Percentiles rank a stretch among this genome's conserved stretches.
Conservation (phyloP, 202 grass and related monocot species). For the Carex arenaria region DNA sequence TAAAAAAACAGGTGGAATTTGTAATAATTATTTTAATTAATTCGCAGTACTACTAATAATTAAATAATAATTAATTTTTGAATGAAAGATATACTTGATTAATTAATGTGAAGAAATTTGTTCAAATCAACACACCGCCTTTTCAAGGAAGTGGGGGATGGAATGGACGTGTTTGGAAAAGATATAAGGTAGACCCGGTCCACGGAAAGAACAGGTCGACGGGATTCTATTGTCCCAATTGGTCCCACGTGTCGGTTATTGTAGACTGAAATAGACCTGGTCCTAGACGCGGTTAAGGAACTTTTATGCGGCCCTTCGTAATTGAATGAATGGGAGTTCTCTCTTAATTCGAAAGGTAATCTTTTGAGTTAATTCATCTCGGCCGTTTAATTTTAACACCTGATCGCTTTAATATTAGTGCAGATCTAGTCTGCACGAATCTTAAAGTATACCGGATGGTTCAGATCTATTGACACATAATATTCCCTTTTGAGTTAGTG, state of each 20-base stretch:
- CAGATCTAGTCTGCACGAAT: no score
- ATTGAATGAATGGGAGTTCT: no score
- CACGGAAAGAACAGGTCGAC: neutral
- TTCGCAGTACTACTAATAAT: neutral
- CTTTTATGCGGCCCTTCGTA: neutral
- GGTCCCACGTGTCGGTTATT: neutral
- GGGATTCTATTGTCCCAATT: no score
- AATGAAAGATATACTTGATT: neutral
- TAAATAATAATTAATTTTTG: neutral
- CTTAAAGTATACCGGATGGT: no score
- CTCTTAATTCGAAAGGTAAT: no score
- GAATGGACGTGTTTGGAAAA: neutral
- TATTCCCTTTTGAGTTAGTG: no score
- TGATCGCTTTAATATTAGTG: no score
- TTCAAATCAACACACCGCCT: slow-evolving; percentile 19
- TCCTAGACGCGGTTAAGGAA: slow-evolving; percentile 7
- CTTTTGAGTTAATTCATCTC: no score
- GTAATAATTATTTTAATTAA: neutral
- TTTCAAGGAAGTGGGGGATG: neutral
- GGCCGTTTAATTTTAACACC: no score
- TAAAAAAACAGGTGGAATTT: neutral
- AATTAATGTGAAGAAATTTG: neutral
- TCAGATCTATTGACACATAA: no score
- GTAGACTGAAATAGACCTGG: neutral
- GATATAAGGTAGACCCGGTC: neutral